Evolutionary conservation across 2,329 filamentous ascomycete genomes (phyloP), one percentile per base, ranked within the genome.

Genomic region (Drechslerella dactyloides): DNA sequence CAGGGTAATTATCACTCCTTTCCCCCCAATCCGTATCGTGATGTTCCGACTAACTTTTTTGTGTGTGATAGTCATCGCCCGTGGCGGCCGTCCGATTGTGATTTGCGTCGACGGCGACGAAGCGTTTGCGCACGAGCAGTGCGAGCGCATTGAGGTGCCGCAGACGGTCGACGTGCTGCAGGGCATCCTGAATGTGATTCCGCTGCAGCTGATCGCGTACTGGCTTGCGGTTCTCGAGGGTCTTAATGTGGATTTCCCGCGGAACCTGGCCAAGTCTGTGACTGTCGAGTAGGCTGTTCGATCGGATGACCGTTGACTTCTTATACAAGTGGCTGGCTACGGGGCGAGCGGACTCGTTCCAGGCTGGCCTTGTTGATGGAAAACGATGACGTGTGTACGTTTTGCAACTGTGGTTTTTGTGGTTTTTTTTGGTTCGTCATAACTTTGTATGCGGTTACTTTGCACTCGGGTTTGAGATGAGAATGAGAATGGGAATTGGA

Each of bases 231-330:
- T 99, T 78, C 89, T 90, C 76, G 94, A 96, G 84, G 93, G 93
- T 58, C 84, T 97, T 76, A 97, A 99, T 80, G 94, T 99, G 72
- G 94, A 99, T 80, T 97, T 97, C 87, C 94, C 94, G 68, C 90
- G 94, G 79, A 99, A 99, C 84, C 83, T 99, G 83, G 94, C 94
- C 81, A 99, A 99, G 87, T 96, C 92, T 74, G 94, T 99, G 75
- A 99, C 94, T 75, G 94, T 99, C 76, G 94, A 99, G 87, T 99
- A 93, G 84, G 53, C 8, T 2, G 10, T 2, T 7, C 17, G 19
- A 51, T 42, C 27, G 27, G 57, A 44, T n/a, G 33, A 59, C 50
- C 50, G 56, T n/a, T n/a, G n/a, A n/a, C n/a, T n/a, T n/a, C n/a
- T n/a, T n/a, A n/a, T n/a, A n/a, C n/a, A n/a, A n/a, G n/a, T n/a